phyloP scores from a whole-genome alignment of 164 flowering plant genomes.

The Amborella trichopoda region DNA sequence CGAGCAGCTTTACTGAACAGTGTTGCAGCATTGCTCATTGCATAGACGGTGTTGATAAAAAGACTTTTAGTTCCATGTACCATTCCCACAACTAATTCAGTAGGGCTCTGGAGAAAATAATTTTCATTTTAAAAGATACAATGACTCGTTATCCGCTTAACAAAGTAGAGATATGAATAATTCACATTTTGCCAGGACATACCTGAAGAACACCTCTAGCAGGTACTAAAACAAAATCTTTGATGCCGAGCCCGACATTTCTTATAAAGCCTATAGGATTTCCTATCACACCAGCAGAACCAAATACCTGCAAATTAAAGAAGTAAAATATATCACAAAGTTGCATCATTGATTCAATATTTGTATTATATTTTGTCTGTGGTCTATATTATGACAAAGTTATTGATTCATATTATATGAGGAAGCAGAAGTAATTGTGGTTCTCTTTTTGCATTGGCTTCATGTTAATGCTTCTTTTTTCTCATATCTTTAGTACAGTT shows the following conservation, averaged over 20 bases:
- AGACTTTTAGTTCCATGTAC: slow-evolving; percentile 91
- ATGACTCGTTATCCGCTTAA: too few species aligned
- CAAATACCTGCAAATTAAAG: slow-evolving; percentile 56
- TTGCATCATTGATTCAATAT: too few species aligned
- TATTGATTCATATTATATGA: too few species aligned
- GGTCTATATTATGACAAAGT: slow-evolving; percentile 1
- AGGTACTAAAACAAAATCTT: slow-evolving; percentile 86
- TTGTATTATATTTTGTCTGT: background rate
- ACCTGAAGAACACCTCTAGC: slow-evolving; percentile 63
- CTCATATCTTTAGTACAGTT: too few species aligned
- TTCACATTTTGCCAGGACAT: too few species aligned
- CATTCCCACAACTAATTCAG: slow-evolving; percentile 71
- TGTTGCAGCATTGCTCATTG: slow-evolving; percentile 91
- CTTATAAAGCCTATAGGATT: slow-evolving; percentile 96
- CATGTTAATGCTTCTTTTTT: too few species aligned
- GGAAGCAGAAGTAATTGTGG: too few species aligned
- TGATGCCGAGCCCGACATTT: slow-evolving; percentile 76
- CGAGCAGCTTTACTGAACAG: slow-evolving; percentile 94
- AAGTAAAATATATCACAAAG: slow-evolving; percentile 4
- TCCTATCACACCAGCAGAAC: slow-evolving; percentile 97
- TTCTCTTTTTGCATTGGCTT: too few species aligned
- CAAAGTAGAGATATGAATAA: too few species aligned
- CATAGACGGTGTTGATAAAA: slow-evolving; percentile 78
- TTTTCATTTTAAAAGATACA: background rate
- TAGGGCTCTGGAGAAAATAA: slow-evolving; percentile 51